phyloP scores from a whole-genome alignment of 2,329 filamentous ascomycete species.

The Fusarium nematophilum region DNA sequence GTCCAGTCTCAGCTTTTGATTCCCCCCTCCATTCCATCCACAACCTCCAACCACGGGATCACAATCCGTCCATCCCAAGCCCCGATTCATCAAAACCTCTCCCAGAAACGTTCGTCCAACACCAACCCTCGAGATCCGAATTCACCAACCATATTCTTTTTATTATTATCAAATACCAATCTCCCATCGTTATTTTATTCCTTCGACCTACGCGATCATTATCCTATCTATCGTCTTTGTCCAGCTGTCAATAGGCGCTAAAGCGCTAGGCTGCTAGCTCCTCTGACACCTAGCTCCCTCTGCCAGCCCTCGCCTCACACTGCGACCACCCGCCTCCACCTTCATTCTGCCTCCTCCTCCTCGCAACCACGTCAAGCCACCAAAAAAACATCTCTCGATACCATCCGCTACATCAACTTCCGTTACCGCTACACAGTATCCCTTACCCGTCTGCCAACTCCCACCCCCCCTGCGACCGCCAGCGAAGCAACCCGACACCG shows the following conservation, averaged over 20 bases:
- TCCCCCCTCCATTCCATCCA: slow-evolving; percentile 19
- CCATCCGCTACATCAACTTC: slow-evolving; percentile 5
- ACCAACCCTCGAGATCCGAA: neutral
- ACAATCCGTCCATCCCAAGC: slow-evolving; percentile 4
- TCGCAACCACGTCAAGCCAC: slow-evolving; percentile 37
- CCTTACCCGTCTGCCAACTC: slow-evolving; percentile 8
- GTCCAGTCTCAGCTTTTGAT: too few relatives aligned
- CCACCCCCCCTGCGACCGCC: slow-evolving; percentile 23
- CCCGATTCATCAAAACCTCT: neutral
- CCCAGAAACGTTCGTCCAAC: slow-evolving; percentile 1
- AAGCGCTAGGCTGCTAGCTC: slow-evolving; percentile 19
- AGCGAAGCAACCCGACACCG: slow-evolving; percentile 7
- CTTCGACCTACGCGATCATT: neutral
- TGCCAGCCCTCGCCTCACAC: neutral
- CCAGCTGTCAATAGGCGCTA: slow-evolving; percentile 33
- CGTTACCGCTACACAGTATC: slow-evolving; percentile 29
- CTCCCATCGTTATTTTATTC: neutral
- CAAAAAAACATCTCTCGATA: slow-evolving; percentile 32
- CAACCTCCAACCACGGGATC: slow-evolving; percentile 11
- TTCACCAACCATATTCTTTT: neutral
- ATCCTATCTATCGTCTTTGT: slow-evolving; percentile 8
- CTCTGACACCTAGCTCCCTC: slow-evolving; percentile 15
- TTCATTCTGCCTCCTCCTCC: slow-evolving; percentile 7
- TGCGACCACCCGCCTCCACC: slow-evolving; percentile 32
- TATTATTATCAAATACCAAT: neutral